Evolutionary conservation across 352 stramenopile genomes (phyloP).

Genomic region (Phytopythium cucurbitacearum): DNA sequence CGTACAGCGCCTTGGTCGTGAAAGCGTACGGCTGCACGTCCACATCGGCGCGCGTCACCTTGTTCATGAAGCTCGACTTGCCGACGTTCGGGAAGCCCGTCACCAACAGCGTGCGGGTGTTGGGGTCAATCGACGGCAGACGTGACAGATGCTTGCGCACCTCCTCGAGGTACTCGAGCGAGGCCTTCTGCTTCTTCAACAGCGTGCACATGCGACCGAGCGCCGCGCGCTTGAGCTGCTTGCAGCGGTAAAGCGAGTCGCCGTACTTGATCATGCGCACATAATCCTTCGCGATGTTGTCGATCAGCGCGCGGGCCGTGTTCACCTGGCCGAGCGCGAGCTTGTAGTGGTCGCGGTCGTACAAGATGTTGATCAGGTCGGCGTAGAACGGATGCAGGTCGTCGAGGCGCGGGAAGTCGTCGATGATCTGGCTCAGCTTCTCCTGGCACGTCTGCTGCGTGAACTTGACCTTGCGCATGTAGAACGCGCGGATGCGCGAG

Average conservation of each 20-base stretch:
- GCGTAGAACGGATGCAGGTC: slow-evolving; percentile 99
- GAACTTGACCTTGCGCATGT: slow-evolving; percentile 99
- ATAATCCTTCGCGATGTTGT: slow-evolving; percentile 98
- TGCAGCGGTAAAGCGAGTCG: slow-evolving; percentile 99
- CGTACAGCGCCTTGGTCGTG: slow-evolving; percentile 99
- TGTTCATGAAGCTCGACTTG: slow-evolving; percentile 99
- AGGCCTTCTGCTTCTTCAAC: slow-evolving; percentile 98
- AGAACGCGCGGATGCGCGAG: slow-evolving; percentile 92
- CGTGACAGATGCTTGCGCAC: slow-evolving; percentile 98
- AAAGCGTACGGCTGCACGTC: slow-evolving; percentile 99
- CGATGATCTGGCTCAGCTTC: slow-evolving; percentile 96
- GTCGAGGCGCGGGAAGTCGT: slow-evolving; percentile 98
- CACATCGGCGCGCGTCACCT: slow-evolving; percentile 98
- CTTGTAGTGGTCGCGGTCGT: slow-evolving; percentile 99
- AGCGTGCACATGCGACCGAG: slow-evolving; percentile 99
- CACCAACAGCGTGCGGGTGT: slow-evolving; percentile 97
- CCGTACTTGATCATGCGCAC: slow-evolving; percentile 99
- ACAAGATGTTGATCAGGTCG: slow-evolving; percentile 99
- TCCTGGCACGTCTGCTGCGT: slow-evolving; percentile 99
- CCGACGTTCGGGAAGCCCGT: slow-evolving; percentile 99
- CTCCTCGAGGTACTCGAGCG: slow-evolving; percentile 96
- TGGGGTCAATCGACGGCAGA: slow-evolving; percentile 98
- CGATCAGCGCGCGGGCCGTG: slow-evolving; percentile 96
- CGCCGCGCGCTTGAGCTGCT: slow-evolving; percentile 99
- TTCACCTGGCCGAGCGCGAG: slow-evolving; percentile 99